phyloP scores from a whole-genome alignment of 2,329 filamentous ascomycete species.

The Teratosphaeria epicoccoides region DNA sequence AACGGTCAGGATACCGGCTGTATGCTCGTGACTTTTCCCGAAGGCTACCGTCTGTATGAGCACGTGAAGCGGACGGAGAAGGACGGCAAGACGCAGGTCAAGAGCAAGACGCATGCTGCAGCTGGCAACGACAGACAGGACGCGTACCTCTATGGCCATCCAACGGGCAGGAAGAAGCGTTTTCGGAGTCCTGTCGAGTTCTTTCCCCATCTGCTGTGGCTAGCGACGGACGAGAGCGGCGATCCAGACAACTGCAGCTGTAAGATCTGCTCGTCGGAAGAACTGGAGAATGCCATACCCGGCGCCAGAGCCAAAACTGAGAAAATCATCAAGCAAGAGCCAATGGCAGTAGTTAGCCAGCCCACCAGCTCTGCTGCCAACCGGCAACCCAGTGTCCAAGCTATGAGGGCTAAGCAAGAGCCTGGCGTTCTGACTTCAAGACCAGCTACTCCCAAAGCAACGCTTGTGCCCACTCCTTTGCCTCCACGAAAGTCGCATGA shows the following conservation, averaged over 20 bases:
- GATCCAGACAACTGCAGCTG: constrained; percentile 47
- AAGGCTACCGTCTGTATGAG: constrained; percentile 48
- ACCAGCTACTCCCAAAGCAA: constrained; percentile 17
- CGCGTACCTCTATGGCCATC: constrained; percentile 51
- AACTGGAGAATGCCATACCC: constrained; percentile 34
- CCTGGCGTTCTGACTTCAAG: constrained; percentile 3
- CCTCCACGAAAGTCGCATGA: constrained; percentile 34
- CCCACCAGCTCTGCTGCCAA: neutral
- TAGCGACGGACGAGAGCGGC: constrained; percentile 42
- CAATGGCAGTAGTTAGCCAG: constrained; percentile 11
- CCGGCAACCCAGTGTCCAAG: constrained; percentile 8
- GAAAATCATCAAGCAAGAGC: constrained; percentile 12
- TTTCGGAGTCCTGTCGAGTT: constrained; percentile 50
- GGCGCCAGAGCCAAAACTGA: constrained; percentile 12
- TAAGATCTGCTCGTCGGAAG: constrained; percentile 47
- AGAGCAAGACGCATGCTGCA: constrained; percentile 39
- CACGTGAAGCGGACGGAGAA: constrained; percentile 43
- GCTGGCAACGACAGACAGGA: constrained; percentile 47
- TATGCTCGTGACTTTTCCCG: constrained; percentile 44
- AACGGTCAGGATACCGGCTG: constrained; percentile 29
- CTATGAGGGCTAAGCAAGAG: constrained; percentile 7
- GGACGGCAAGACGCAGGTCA: constrained; percentile 34
- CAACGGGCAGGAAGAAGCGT: constrained; percentile 45
- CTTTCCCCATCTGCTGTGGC: constrained; percentile 49
- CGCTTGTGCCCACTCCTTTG: constrained; percentile 28